Evolutionary conservation across 2,329 filamentous ascomycete species (phyloP).

Genomic region (Apiospora rasikravindrae): DNA sequence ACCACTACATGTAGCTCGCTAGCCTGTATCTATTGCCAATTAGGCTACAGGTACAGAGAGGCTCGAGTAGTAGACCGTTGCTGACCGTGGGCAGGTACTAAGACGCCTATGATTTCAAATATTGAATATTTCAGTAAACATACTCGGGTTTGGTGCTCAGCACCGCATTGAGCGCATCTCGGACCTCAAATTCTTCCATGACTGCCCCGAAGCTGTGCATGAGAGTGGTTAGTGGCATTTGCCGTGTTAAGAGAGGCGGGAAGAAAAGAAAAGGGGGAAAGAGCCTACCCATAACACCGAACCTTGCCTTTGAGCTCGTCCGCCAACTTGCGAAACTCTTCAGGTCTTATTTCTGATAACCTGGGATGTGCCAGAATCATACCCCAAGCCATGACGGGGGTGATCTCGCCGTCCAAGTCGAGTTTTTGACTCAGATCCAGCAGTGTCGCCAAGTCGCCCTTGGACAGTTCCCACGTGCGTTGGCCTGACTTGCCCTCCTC

Average conservation of each 20-base stretch:
- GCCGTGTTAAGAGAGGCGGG: neutral
- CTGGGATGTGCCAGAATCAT: conserved; percentile 76
- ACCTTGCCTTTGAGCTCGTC: conserved; percentile 80
- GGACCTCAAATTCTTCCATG: conserved; percentile 71
- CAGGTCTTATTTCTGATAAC: conserved; percentile 66
- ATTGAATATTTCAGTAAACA: conserved; percentile 28
- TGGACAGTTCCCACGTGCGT: conserved; percentile 80
- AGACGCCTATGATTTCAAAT: neutral
- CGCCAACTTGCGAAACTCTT: conserved; percentile 75
- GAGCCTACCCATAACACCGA: conserved; percentile 81
- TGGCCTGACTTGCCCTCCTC: conserved; percentile 47
- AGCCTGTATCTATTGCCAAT: neutral
- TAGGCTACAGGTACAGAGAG: neutral
- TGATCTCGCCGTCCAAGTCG: conserved; percentile 87
- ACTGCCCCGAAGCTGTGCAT: conserved; percentile 64
- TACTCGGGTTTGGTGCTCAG: conserved; percentile 62
- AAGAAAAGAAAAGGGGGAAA: neutral
- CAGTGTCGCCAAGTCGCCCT: conserved; percentile 78
- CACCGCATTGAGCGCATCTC: conserved; percentile 77
- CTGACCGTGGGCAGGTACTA: neutral
- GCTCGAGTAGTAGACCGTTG: neutral
- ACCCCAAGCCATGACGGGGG: conserved; percentile 93
- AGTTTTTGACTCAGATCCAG: conserved; percentile 84
- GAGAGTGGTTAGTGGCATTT: conserved; percentile 22
- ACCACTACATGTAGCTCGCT: neutral